Evolutionary conservation across 768 basidiomycete species (phyloP), one percentile per base, ranked within the genome.

Genomic region (Inosperma sp.): DNA sequence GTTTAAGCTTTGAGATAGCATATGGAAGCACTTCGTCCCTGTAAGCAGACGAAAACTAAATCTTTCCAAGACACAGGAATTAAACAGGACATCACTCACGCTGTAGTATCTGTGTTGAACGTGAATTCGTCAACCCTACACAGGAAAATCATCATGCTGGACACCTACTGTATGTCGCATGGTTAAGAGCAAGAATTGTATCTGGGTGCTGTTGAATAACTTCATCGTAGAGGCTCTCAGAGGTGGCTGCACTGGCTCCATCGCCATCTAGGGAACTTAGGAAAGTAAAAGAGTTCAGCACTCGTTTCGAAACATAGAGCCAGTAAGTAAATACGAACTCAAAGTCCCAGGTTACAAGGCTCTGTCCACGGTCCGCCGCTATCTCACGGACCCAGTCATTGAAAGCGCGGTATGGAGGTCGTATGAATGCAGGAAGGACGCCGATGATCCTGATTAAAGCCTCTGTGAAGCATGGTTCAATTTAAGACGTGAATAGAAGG

Each of bases 371-470:
- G 10, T 17, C 39, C 6, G 55, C 60, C 9, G 74, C 64, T 6
- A 68, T 69, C 4, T 63, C 46, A 1, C 56, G 59, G 12, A 75
- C 72, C 17, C 63, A 53, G 40, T 70, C 53, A 49, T 75, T 75
- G 62, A 68, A 72, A 41, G 64, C 62, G 1, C 76, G 75, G 52
- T 66, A 78, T 12, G 76, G 72, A 30, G 71, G 72, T 22, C 72
- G 68, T 65, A 71, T 68, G 55, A 70, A 69, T 7, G 72, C 72
- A 14, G 69, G 70, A 17, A 57, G 54, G 25, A 65, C 68, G 23
- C 72, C 72, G 12, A 63, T 59, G 40, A 72, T 72, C 29, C 64
- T 62, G 21, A 55, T 36, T 5, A 70, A 53, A 2, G 70, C 72
- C 60, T 59, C 70, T 73, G 48, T 49, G 43, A 19, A 25, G 36